Evolutionary conservation across 306 rosid species (phyloP).

Genomic region (Medicago ruthenica): DNA sequence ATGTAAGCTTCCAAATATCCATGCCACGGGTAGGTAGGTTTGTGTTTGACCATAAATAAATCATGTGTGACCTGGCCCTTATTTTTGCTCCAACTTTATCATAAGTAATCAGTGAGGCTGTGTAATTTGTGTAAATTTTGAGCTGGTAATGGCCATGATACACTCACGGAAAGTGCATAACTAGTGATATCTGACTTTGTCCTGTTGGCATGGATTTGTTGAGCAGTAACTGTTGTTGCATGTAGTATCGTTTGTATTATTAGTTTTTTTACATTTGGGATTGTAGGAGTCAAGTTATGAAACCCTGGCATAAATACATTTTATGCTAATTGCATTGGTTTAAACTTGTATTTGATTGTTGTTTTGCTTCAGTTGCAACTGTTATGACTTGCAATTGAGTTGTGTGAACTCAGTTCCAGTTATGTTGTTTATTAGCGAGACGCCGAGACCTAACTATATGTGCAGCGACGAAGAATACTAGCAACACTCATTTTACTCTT

Average conservation of each 20-base stretch:
- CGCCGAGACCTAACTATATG: neutral
- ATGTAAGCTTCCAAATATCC: constrained; percentile 34
- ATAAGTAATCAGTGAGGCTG: constrained; percentile 20
- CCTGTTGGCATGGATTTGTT: constrained; percentile 6
- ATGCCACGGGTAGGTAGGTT: constrained; percentile 34
- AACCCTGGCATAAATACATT: neutral
- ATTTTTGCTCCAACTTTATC: constrained; percentile 27
- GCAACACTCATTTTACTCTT: neutral
- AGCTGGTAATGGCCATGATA: constrained; percentile 35
- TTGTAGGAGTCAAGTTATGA: neutral
- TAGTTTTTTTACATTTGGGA: neutral
- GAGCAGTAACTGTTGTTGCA: neutral
- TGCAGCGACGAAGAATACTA: neutral
- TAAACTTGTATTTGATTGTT: neutral
- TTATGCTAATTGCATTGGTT: neutral
- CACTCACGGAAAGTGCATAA: constrained; percentile 25
- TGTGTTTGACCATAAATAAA: constrained; percentile 33
- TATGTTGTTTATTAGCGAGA: neutral
- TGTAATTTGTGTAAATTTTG: constrained; percentile 15
- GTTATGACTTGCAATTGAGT: neutral
- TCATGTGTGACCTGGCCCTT: constrained; percentile 24
- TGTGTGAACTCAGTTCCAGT: neutral
- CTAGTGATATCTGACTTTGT: constrained; percentile 26
- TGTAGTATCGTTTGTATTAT: neutral
- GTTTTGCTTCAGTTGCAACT: neutral